Conservation (phyloP, 2,329 filamentous ascomycete species). For the Cytospora piceae region DNA sequence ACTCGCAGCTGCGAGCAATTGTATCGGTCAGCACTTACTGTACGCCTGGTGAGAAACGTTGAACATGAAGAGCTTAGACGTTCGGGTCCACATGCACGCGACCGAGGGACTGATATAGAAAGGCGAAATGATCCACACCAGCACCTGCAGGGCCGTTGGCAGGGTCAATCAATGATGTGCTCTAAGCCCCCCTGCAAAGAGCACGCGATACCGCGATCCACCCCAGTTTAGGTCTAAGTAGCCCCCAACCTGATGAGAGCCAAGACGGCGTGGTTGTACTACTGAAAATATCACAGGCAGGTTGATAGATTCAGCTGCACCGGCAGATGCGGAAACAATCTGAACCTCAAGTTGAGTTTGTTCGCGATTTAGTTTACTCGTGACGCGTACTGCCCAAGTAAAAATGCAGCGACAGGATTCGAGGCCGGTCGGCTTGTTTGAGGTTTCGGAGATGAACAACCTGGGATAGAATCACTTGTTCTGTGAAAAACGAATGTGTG, state of each 20-base stretch:
- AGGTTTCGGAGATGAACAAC: background rate
- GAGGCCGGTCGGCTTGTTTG: background rate
- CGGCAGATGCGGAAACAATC: background rate
- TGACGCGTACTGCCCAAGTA: background rate
- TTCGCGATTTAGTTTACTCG: too few species aligned
- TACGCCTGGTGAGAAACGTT: background rate
- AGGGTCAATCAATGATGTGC: conserved; percentile 3
- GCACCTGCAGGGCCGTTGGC: background rate
- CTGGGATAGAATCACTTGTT: background rate
- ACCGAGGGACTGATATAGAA: background rate
- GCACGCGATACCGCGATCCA: background rate
- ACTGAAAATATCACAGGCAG: background rate
- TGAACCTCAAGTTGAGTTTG: background rate
- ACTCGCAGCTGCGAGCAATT: background rate
- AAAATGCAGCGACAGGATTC: background rate
- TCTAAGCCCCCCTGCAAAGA: background rate
- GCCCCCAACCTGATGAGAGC: background rate
- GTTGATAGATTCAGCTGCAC: background rate
- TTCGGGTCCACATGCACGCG: background rate
- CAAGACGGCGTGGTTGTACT: background rate
- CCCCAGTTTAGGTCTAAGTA: background rate
- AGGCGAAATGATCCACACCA: background rate
- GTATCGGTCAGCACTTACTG: background rate
- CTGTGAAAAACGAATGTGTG: background rate
- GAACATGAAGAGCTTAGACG: background rate